Conservation (phyloP, 2,329 filamentous ascomycete genomes). For the Metarhizium robertsii region DNA sequence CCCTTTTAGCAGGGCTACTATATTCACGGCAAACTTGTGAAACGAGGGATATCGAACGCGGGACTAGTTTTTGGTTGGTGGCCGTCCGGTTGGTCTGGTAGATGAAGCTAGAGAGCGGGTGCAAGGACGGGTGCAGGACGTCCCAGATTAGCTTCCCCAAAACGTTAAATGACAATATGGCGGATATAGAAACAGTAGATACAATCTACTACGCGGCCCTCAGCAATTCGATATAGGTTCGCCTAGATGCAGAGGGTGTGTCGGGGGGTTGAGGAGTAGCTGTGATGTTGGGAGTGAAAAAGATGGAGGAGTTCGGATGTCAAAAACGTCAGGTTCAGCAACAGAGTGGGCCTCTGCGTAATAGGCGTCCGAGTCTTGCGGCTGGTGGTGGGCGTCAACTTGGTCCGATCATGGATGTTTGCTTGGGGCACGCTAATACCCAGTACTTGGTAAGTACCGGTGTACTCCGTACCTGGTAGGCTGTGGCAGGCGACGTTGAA, state of each 20-base stretch:
- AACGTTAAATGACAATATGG: conserved; percentile 1
- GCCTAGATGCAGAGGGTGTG: conserved; percentile 3
- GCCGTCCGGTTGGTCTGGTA: not conserved
- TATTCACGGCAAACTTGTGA: not conserved
- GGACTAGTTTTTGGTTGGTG: not conserved
- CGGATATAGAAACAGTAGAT: not conserved
- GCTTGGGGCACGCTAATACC: too few relatives aligned
- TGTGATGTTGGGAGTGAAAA: conserved; percentile 18
- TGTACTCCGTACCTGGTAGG: too few relatives aligned
- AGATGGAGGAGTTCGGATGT: conserved; percentile 15
- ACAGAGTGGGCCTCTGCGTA: conserved; percentile 29
- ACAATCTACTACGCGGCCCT: not conserved
- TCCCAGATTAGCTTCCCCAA: conserved; percentile 22
- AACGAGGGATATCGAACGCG: not conserved
- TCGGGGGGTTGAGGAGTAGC: conserved; percentile 9
- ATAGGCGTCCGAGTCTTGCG: conserved; percentile 15
- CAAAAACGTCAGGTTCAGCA: conserved; percentile 28
- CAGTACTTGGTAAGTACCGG: too few relatives aligned
- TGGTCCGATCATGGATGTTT: too few relatives aligned
- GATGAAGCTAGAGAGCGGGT: conserved; percentile 10
- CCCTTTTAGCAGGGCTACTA: not conserved
- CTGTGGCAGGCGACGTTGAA: too few relatives aligned
- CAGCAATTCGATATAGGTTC: not conserved
- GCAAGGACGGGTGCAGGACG: conserved; percentile 33
- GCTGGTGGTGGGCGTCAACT: not conserved